Base-by-base conservation (phyloP, 2,329 filamentous ascomycete species). In the Ascochyta pisi region DNA sequence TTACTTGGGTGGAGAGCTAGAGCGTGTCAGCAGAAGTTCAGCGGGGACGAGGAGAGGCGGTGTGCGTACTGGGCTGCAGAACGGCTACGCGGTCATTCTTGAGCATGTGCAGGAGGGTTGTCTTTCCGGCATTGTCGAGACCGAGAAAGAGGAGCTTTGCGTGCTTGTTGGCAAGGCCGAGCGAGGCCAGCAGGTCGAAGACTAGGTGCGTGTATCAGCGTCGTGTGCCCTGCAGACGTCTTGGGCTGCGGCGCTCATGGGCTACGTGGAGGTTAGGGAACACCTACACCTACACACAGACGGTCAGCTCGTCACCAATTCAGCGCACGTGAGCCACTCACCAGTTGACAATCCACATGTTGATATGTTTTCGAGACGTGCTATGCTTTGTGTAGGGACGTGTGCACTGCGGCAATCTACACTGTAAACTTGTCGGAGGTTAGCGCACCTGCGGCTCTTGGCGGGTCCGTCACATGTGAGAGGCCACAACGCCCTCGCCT, bases 331-430 rank as follows among this genome's bases (percentile, higher is more conserved):
- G 5, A 15, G 7, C 9, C 5, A 29, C 35, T 44, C 55, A 94
- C 91, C 91, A 96, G 86, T 93, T 92, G 76, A 95, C 81, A 78
- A 96, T 90, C 90, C 91, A 96, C 91, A 96, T 96, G 63, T 46
- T 60, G 49, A 50, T 44, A 22, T 42, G 10, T 54, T 48, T 31
- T 43, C 26, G 44, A 50, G 33, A 43, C 16, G 38, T 50, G 27
- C 31, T 55, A 26, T 55, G 27, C 31, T 55, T 35, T 53, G 29
- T 45, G 39, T 43, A 38, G 43, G 41, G 26, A 22, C 37, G 43
- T 47, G 34, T 50, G 48, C 49, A 42, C 40, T 56, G 45, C 55
- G 45, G 50, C 50, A 41, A 47, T 46, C 41, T 50, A 40, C 43
- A 47, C 39, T 39, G 54, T 54, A 48, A 44, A 56, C 24, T 47